These are phyloP conservation scores for Coniochaeta prunicola DNA, from an alignment of 2,329 filamentous ascomycete species.

Conservation along the genomic window DNA sequence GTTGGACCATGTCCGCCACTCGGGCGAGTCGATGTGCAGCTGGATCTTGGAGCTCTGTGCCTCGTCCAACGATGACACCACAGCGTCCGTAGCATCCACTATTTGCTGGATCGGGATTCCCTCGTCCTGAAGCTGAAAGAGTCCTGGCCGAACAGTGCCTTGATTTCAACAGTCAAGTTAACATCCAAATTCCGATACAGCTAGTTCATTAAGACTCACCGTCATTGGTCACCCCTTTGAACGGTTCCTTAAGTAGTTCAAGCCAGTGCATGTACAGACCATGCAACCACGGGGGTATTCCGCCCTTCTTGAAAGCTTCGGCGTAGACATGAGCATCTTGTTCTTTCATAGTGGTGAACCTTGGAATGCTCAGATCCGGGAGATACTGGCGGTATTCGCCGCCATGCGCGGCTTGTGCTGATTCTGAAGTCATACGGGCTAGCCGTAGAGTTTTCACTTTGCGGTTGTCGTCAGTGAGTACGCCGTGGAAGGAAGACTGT, in stretches of 20 bases:
- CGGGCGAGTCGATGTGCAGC: slow-evolving; percentile 60
- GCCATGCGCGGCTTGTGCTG: not conserved
- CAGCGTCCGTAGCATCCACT: slow-evolving; percentile 37
- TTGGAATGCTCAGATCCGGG: slow-evolving; percentile 51
- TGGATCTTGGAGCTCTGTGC: slow-evolving; percentile 39
- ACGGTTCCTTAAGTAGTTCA: slow-evolving; percentile 56
- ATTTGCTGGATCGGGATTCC: slow-evolving; percentile 51
- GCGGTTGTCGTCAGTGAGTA: not conserved
- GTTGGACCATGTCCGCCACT: slow-evolving; percentile 67
- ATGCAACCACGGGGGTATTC: slow-evolving; percentile 60
- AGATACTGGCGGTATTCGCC: slow-evolving; percentile 22
- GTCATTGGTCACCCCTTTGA: slow-evolving; percentile 62
- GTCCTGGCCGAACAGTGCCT: slow-evolving; percentile 42
- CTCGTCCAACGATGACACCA: slow-evolving; percentile 38
- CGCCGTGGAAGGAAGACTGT: not conserved
- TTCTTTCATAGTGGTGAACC: slow-evolving; percentile 55
- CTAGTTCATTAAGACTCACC: slow-evolving; percentile 31
- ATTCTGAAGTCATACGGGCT: not conserved
- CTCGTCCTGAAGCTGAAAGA: slow-evolving; percentile 58
- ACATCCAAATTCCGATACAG: not conserved
- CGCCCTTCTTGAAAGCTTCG: slow-evolving; percentile 48
- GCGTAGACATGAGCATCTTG: slow-evolving; percentile 59
- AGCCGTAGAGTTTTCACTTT: not conserved
- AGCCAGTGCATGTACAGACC: slow-evolving; percentile 53
- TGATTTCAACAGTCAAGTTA: slow-evolving; percentile 1